Percentiles rank a stretch among this genome's conserved stretches.
These are phyloP conservation scores for Flammula alnicola DNA, from an alignment of 1,284 basidiomycete genomes.

Conservation along the genomic window DNA sequence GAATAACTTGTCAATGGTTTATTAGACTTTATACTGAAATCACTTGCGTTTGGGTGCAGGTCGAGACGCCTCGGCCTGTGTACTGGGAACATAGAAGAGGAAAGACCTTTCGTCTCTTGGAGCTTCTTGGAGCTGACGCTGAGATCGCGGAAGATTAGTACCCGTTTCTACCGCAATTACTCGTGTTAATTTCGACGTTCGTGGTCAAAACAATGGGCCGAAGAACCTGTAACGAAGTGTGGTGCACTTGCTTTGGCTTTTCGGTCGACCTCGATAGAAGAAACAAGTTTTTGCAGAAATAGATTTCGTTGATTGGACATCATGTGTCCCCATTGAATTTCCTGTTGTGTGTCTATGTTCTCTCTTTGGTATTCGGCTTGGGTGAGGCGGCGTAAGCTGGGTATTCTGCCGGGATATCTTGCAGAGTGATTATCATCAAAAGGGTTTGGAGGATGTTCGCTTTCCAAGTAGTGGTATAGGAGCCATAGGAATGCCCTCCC, in stretches of 20 bases:
- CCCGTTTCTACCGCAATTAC: slow-evolving; percentile 22
- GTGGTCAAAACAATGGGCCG: neutral
- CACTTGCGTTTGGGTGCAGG: slow-evolving; percentile 13
- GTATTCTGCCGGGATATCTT: slow-evolving; percentile 56
- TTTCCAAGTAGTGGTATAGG: slow-evolving; percentile 78
- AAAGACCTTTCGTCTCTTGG: slow-evolving; percentile 23
- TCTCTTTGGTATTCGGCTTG: slow-evolving; percentile 55
- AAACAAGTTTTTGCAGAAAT: slow-evolving; percentile 66
- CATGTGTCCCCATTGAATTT: slow-evolving; percentile 64
- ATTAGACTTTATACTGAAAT: neutral
- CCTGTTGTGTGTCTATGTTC: slow-evolving; percentile 72
- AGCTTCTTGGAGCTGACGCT: slow-evolving; percentile 23
- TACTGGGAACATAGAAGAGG: slow-evolving; percentile 42
- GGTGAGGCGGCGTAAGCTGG: slow-evolving; percentile 54
- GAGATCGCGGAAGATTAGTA: slow-evolving; percentile 25
- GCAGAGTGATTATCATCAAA: slow-evolving; percentile 64
- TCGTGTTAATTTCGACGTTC: slow-evolving; percentile 14
- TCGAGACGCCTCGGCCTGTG: slow-evolving; percentile 25
- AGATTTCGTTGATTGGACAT: slow-evolving; percentile 69
- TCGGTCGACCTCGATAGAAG: slow-evolving; percentile 51
- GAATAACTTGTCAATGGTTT: slow-evolving; percentile 3
- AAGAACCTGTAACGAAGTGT: slow-evolving; percentile 48
- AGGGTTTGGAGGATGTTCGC: slow-evolving; percentile 59
- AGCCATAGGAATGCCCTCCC: slow-evolving; percentile 82
- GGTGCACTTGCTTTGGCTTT: slow-evolving; percentile 45